Evolutionary conservation across 495 filamentous ascomycete species (phyloP).

Genomic region (Aspergillus incahuasiensis): DNA sequence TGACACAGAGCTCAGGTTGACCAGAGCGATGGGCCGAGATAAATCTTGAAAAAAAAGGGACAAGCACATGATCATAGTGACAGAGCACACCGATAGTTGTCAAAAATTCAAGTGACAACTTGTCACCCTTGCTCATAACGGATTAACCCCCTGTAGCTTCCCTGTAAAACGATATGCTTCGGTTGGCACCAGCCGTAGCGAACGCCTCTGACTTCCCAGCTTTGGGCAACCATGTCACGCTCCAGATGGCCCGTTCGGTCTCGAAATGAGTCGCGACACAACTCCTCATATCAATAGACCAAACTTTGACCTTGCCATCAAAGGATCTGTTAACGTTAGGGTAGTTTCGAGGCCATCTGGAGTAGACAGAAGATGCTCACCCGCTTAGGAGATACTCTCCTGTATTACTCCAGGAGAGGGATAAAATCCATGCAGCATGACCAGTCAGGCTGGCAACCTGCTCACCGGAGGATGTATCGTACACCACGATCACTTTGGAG

Average conservation of each 20-base stretch:
- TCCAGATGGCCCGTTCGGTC: constrained; percentile 81
- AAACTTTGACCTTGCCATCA: constrained; percentile 92
- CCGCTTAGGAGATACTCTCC: constrained; percentile 89
- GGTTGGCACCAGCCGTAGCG: constrained; percentile 74
- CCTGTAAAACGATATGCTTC: constrained; percentile 81
- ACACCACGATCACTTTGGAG: constrained; percentile 80
- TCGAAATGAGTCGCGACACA: constrained; percentile 95
- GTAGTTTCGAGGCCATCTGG: constrained; percentile 12
- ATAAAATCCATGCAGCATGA: constrained; percentile 80
- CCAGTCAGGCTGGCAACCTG: constrained; percentile 81
- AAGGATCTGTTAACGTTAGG: constrained; percentile 51
- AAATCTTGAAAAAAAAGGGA: background rate
- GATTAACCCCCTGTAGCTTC: constrained; percentile 76
- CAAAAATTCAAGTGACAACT: too few species aligned
- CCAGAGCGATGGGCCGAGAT: background rate
- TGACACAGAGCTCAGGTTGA: background rate
- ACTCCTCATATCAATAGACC: constrained; percentile 73
- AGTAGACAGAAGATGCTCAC: constrained; percentile 36
- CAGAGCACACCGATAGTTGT: too few species aligned
- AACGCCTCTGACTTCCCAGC: constrained; percentile 74
- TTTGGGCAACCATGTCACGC: constrained; percentile 84
- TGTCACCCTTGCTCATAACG: too few species aligned
- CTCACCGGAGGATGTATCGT: constrained; percentile 86
- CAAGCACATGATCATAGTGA: too few species aligned
- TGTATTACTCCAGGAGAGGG: constrained; percentile 87